Evolutionary conservation across 2,329 filamentous ascomycete genomes (phyloP).

Genomic region (Aspergillus pseudoterreus): DNA sequence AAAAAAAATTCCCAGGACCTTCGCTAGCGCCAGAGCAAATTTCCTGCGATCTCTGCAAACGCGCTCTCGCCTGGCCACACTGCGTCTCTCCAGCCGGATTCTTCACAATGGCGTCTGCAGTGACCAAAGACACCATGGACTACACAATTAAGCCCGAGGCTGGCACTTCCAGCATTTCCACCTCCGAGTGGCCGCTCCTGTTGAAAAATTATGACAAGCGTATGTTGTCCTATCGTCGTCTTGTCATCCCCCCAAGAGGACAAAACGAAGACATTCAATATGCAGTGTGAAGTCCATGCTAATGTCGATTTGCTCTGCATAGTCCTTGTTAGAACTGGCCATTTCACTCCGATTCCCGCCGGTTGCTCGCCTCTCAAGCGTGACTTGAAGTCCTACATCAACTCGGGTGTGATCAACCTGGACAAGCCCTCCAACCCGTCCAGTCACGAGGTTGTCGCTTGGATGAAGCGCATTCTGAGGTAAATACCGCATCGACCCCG

Average conservation of each 20-base stretch:
- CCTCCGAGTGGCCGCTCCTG: slow-evolving; percentile 86
- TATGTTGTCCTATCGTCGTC: slow-evolving; percentile 48
- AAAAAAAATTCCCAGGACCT: slow-evolving; percentile 26
- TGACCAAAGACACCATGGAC: slow-evolving; percentile 63
- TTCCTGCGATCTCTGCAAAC: slow-evolving; percentile 18
- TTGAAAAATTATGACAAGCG: slow-evolving; percentile 94
- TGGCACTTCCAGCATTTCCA: slow-evolving; percentile 72
- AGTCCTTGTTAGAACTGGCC: slow-evolving; percentile 90
- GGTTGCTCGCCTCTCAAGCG: slow-evolving; percentile 88
- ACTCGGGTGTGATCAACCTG: slow-evolving; percentile 96
- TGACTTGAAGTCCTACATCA: slow-evolving; percentile 95
- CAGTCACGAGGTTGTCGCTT: slow-evolving; percentile 97
- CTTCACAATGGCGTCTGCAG: slow-evolving; percentile 37
- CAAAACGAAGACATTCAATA: not conserved
- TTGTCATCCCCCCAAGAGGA: not conserved
- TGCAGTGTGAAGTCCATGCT: slow-evolving; percentile 1
- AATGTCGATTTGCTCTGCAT: slow-evolving; percentile 11
- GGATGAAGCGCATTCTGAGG: slow-evolving; percentile 97
- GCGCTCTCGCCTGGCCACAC: slow-evolving; percentile 14
- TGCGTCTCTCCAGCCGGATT: slow-evolving; percentile 16
- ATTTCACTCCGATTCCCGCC: slow-evolving; percentile 94
- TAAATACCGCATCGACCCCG: slow-evolving; percentile 38
- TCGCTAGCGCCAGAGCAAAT: slow-evolving; percentile 22
- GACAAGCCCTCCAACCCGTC: slow-evolving; percentile 97
- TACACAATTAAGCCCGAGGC: slow-evolving; percentile 92